These are phyloP conservation scores for Colletotrichum nymphaeae DNA, from an alignment of 2,329 filamentous ascomycete species.

Conservation along the genomic window DNA sequence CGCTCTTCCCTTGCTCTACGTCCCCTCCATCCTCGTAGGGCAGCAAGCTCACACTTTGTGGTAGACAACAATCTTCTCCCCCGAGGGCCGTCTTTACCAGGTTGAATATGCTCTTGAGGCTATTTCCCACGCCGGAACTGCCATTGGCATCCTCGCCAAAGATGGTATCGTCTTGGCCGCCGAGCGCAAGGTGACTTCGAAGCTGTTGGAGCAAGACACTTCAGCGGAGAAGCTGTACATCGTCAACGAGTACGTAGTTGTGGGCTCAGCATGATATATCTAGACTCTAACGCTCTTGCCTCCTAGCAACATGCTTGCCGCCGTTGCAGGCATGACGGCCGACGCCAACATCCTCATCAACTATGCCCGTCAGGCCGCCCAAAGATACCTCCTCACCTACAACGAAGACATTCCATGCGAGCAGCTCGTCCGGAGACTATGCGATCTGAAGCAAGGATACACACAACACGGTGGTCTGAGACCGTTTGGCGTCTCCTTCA, in stretches of 20 bases:
- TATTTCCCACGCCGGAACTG: constrained; percentile 97
- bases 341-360: constrained; percentile 99
- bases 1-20: constrained; percentile 40
- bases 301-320: constrained; percentile 98
- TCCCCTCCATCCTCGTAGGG: constrained; percentile 2
- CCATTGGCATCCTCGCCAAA: constrained; percentile 94
- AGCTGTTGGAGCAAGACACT: constrained; percentile 98
- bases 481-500: constrained; percentile 98
- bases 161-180: constrained; percentile 98
- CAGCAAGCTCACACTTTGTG: constrained; percentile 37
- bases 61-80: constrained; percentile 99
- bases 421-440: constrained; percentile 94
- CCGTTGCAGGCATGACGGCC: constrained; percentile 98
- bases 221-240: constrained; percentile 99
- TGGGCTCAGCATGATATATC: constrained; percentile 43
- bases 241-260: constrained; percentile 82
- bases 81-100: constrained; percentile 97
- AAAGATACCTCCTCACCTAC: constrained; percentile 98
- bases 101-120: constrained; percentile 99
- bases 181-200: constrained; percentile 98
- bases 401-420: constrained; percentile 99
- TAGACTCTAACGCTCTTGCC: background rate
- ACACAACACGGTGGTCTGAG: constrained; percentile 98
- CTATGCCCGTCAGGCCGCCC: constrained; percentile 96
- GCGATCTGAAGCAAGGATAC: constrained; percentile 99